Percentiles rank a stretch among this genome's conserved stretches.
These are phyloP conservation scores for Anthracocystis setariae DNA, from an alignment of 1,284 basidiomycete species.

Conservation along the genomic window DNA sequence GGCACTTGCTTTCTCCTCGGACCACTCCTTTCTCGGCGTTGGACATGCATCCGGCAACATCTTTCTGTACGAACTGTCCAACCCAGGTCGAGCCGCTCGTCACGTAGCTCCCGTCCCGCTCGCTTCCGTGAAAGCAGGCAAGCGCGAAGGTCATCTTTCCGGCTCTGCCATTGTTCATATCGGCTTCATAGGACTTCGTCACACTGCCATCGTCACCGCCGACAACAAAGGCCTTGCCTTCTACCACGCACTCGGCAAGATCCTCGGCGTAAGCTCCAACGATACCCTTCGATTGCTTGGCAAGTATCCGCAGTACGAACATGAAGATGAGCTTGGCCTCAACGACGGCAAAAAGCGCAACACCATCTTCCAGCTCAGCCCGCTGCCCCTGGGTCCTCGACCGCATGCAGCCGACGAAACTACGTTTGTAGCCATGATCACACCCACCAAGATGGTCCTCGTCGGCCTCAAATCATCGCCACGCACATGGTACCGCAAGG, in stretches of 20 bases:
- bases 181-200: slow-evolving; percentile 89
- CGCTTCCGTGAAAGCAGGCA: slow-evolving; percentile 78
- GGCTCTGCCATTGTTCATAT: slow-evolving; percentile 87
- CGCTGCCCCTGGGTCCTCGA: slow-evolving; percentile 82
- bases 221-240: slow-evolving; percentile 93
- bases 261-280: slow-evolving; percentile 92
- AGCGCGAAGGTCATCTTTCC: slow-evolving; percentile 89
- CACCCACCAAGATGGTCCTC: slow-evolving; percentile 87
- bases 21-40: slow-evolving; percentile 90
- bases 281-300: slow-evolving; percentile 94
- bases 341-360: slow-evolving; percentile 31
- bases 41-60: slow-evolving; percentile 88
- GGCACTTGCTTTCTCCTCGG: slow-evolving; percentile 87
- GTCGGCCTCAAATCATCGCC: slow-evolving; percentile 91
- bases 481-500: slow-evolving; percentile 79
- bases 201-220: slow-evolving; percentile 90
- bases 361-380: slow-evolving; percentile 80
- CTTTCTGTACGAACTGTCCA: slow-evolving; percentile 83
- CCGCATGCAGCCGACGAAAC: slow-evolving; percentile 84
- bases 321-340: slow-evolving; percentile 36
- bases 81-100: slow-evolving; percentile 73
- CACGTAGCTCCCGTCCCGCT: slow-evolving; percentile 79
- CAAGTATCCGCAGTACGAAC: slow-evolving; percentile 73
- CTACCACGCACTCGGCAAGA: slow-evolving; percentile 92
- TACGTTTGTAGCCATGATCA: slow-evolving; percentile 85